Evolutionary conservation across 2,329 filamentous ascomycete species (phyloP), one percentile per base, ranked within the genome.

Genomic region (Gyromitra esculenta): DNA sequence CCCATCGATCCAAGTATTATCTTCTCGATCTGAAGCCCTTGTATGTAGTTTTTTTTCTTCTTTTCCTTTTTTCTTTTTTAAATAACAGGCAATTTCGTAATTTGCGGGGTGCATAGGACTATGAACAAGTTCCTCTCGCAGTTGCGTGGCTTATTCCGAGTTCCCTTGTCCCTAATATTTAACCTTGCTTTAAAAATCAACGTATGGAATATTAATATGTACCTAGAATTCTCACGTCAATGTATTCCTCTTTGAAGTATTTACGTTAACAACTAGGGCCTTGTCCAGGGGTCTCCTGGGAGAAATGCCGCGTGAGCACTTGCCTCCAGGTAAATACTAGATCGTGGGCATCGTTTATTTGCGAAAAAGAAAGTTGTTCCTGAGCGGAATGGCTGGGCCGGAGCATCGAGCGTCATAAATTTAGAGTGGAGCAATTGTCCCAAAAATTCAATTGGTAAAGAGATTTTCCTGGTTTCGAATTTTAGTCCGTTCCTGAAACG

Each of bases 401-500:
- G 21, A 45, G 13, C 66, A 75, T 75, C 72, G 65, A 75, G 65
- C 39, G 65, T 59, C 57, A 37, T 25, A 63, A 39, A 43, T 21
- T 18, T 50, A 60, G 35, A 59, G 70, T 67, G 63, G 63, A 54
- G 37, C 13, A 66, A 56, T 15, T 7, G 37, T 56, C 13, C 48
- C n/a, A 59, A 39, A 25, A 43, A 60, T 48, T 41, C 41, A 31
- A 71, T 71, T 71, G 65, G 66, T 63, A 50, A 71, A 71, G n/a
- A 6, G 41, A 45, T 65, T 62, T 25, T 35, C 37, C 37, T 8
- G 8, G 18, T 54, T 54, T 70, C 64, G 69, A 21, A 43, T 71
- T 64, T 60, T 18, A 39, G 66, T 63, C 72, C 25, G 72, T 75
- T 71, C 72, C 72, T 75, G 72, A 75, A 75, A 75, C 72, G 70